Conservation (phyloP, 2,329 filamentous ascomycete species). For the Ilyonectria sp. region DNA sequence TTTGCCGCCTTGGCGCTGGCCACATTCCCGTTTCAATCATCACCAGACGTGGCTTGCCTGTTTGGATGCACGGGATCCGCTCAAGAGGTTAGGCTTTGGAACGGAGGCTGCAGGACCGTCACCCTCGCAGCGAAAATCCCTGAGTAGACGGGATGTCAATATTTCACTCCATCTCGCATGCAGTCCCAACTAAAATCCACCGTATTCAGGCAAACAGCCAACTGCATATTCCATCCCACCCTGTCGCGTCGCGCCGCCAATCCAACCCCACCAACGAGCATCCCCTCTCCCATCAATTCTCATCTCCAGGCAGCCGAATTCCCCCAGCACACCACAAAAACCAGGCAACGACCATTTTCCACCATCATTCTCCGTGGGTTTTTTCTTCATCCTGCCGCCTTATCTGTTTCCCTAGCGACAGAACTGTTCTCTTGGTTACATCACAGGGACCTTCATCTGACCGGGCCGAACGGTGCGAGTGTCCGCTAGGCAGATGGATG, state of each 20-base stretch:
- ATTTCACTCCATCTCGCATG: not conserved
- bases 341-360: not conserved
- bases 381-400: not conserved
- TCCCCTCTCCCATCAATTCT: not conserved
- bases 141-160: not conserved
- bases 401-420: conserved; percentile 4
- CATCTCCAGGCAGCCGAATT: conserved; percentile 3
- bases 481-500: conserved; percentile 11
- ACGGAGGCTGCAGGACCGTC: too few relatives aligned
- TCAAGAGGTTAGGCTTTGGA: too few relatives aligned
- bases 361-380: not conserved
- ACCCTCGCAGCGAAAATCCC: not conserved
- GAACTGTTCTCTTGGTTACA: not conserved
- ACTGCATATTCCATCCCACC: not conserved
- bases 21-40: too few relatives aligned
- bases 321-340: not conserved
- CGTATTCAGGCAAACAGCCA: not conserved
- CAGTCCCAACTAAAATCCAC: not conserved
- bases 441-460: not conserved
- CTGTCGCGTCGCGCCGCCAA: not conserved
- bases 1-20: too few relatives aligned
- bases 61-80: too few relatives aligned
- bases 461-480: not conserved
- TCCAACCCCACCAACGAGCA: not conserved
- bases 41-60: too few relatives aligned